Conservation (phyloP, 768 basidiomycete genomes). For the Crepidotus variabilis region DNA sequence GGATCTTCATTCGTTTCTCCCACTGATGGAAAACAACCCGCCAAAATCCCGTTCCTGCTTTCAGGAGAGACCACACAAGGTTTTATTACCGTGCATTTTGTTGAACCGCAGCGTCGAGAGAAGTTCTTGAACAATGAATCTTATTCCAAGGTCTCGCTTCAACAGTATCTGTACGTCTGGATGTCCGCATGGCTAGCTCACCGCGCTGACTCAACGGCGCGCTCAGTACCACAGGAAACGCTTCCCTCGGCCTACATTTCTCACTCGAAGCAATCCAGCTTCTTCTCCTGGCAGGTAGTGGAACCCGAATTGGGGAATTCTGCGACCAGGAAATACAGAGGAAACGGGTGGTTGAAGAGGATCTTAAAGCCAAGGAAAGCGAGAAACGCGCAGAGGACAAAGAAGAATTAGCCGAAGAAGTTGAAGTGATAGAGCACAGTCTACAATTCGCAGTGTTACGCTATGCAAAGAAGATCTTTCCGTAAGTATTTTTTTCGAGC, state of each 20-base stretch:
- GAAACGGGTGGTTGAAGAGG: background rate
- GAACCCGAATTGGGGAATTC: background rate
- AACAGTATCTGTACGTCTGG: background rate
- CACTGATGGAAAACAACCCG: too few species aligned
- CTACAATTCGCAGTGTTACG: background rate
- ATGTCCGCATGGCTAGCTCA: background rate
- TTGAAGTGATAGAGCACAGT: background rate
- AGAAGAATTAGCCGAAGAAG: background rate
- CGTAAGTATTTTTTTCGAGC: background rate
- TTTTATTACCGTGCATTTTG: slow-evolving; percentile 1
- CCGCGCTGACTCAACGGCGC: background rate
- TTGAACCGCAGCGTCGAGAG: background rate
- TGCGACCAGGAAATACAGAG: background rate
- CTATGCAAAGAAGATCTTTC: background rate
- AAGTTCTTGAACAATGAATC: background rate
- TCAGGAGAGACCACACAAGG: slow-evolving; percentile 8
- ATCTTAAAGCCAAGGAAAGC: background rate
- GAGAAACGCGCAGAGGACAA: background rate
- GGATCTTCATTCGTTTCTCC: too few species aligned
- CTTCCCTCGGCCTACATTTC: background rate
- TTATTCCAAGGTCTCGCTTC: background rate
- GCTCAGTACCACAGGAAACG: background rate
- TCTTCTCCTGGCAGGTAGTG: background rate
- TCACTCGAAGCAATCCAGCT: background rate
- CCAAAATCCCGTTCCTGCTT: too few species aligned